Evolutionary conservation across 2,329 filamentous ascomycete species (phyloP), one percentile per base, ranked within the genome.

Genomic region (Fusarium sp.): DNA sequence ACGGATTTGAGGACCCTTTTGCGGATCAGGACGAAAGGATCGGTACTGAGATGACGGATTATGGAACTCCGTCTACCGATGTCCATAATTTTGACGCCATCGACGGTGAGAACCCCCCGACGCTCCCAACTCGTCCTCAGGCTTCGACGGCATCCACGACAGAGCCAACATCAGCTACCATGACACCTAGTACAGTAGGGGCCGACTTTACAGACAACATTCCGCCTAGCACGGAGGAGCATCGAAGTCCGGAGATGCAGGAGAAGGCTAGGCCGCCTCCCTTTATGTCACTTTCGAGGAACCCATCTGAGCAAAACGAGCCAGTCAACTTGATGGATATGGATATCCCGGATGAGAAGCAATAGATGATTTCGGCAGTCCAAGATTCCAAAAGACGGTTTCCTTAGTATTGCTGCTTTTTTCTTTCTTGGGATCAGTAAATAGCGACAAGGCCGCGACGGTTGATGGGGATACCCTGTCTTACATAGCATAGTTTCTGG

Each of bases 231-330:
- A 45, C 23, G 36, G 72, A 70, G 21, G 68, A 50, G 40, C n/a
- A 59, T 11, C 77, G 75, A 49, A 72, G 63, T n/a, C 81, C 82
- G 1, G 82, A 84, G 67, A 84, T 84, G 82, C 79, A 81, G 66
- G 81, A 84, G 63, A 77, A 79, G 29, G 63, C 66, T 35, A 67
- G 71, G n/a, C 72, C 70, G 11, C 71, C 72, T 13, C 52, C 72
- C 14, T 74, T 78, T 11, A 70, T 77, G 52, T 43, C 67, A 4
- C 27, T 66, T 15, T 58, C 63, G 25, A 60, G 63, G 58, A 56
- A 72, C 63, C 42, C 69, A 53, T 61, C 59, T 29, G 48, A 66
- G 49, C 65, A 63, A 20, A 69, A 72, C 41, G 74, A 75, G 54
- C 57, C 75, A 20, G 18, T 58, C 9, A 55, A 63, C 27, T 53